These are phyloP conservation scores for Hymenoscyphus infarciens DNA, from an alignment of 2,329 filamentous ascomycete species.

Conservation along the genomic window DNA sequence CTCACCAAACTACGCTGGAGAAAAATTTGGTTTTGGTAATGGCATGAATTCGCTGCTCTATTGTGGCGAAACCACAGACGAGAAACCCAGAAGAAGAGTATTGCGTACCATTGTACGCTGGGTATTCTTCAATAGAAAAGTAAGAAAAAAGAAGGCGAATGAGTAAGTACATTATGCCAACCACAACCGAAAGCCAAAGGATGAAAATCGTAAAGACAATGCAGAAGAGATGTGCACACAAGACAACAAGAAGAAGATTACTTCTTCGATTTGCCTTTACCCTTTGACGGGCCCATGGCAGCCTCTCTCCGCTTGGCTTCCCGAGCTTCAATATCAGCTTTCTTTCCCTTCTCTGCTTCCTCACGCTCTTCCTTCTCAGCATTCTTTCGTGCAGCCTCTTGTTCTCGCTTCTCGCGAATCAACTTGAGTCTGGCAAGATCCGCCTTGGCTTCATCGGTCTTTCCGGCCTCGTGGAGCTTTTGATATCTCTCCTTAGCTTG, in stretches of 20 bases:
- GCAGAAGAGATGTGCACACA: neutral
- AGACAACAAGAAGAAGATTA: slow-evolving; percentile 12
- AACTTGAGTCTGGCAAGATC: slow-evolving; percentile 80
- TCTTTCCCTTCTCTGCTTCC: slow-evolving; percentile 39
- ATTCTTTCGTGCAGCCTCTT: slow-evolving; percentile 77
- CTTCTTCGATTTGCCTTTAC: slow-evolving; percentile 30
- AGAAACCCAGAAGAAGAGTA: slow-evolving; percentile 5
- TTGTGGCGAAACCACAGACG: neutral
- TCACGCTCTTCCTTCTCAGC: slow-evolving; percentile 39
- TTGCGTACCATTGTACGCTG: slow-evolving; percentile 8
- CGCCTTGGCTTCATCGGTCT: slow-evolving; percentile 91
- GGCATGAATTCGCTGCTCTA: neutral
- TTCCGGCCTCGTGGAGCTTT: slow-evolving; percentile 89
- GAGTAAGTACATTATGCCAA: slow-evolving; percentile 7
- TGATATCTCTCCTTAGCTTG: slow-evolving; percentile 87
- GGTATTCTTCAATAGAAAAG: slow-evolving; percentile 12
- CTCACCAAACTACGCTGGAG: neutral
- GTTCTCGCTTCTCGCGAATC: slow-evolving; percentile 82
- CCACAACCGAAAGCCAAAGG: neutral
- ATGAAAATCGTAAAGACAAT: neutral
- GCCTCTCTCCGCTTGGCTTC: slow-evolving; percentile 42
- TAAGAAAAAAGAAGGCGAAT: neutral
- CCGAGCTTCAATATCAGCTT: slow-evolving; percentile 44
- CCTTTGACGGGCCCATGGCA: slow-evolving; percentile 32
- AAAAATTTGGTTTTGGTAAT: neutral